These are phyloP conservation scores for Geotrichum europaeum DNA, from an alignment of 1,139 yeast species.

Conservation along the genomic window DNA sequence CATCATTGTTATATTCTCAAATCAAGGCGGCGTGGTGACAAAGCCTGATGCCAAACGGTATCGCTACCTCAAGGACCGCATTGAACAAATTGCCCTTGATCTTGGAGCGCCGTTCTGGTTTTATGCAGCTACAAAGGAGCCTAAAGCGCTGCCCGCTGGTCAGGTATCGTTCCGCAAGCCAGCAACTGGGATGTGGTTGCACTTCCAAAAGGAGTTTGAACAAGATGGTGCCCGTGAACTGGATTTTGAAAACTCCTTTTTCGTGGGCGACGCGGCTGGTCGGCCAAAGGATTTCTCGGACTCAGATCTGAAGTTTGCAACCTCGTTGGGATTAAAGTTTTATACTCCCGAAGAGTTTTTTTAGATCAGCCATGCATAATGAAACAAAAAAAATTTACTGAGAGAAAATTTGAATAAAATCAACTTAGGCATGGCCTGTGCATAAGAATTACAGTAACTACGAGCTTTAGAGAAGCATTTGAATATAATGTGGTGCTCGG, in stretches of 20 bases:
- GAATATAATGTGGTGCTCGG: conserved; percentile 13
- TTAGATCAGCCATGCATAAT: background rate
- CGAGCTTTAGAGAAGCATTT: background rate
- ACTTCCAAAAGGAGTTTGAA: conserved; percentile 38
- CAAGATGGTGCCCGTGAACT: conserved; percentile 26
- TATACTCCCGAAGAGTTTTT: conserved; percentile 62
- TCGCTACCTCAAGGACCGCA: conserved; percentile 41
- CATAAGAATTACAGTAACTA: background rate
- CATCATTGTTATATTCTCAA: conserved; percentile 66
- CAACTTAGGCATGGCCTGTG: background rate
- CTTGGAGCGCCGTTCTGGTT: conserved; percentile 42
- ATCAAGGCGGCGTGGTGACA: conserved; percentile 66
- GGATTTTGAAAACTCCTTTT: conserved; percentile 48
- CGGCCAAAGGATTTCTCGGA: conserved; percentile 70
- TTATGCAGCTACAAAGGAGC: conserved; percentile 45
- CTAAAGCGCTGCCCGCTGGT: conserved; percentile 31
- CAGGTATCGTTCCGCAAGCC: conserved; percentile 66
- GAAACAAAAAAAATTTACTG: background rate
- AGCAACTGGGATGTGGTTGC: conserved; percentile 60
- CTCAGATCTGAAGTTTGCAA: conserved; percentile 66
- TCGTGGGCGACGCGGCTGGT: conserved; percentile 98
- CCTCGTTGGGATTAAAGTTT: conserved; percentile 47
- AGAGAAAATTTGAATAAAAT: background rate
- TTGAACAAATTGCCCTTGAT: conserved; percentile 38
- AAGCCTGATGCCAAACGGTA: conserved; percentile 48